Conservation (phyloP, 495 filamentous ascomycete species). For the Podospora fimiseda region DNA sequence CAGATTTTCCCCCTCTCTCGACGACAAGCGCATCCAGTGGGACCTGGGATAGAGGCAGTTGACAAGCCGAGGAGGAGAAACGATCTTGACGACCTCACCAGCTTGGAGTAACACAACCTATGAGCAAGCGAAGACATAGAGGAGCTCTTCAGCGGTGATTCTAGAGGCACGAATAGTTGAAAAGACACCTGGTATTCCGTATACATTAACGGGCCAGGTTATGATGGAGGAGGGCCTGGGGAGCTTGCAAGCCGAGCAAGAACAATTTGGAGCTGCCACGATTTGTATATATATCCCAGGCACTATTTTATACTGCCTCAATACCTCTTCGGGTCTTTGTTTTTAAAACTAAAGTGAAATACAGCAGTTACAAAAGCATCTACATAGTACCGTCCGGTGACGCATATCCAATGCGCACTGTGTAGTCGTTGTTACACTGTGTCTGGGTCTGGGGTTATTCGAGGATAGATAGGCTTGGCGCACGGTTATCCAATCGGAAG, state of each 20-base stretch:
- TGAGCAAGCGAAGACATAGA: neutral
- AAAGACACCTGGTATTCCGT: no score
- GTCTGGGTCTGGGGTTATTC: neutral
- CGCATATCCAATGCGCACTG: neutral
- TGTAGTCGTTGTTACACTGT: neutral
- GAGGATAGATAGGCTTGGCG: neutral
- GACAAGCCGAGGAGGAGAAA: conserved; percentile 32
- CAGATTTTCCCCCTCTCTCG: conserved; percentile 46
- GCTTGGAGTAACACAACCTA: conserved; percentile 37
- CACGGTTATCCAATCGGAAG: neutral
- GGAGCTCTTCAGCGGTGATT: no score
- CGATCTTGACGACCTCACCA: conserved; percentile 40
- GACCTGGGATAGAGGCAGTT: conserved; percentile 47
- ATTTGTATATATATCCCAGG: neutral
- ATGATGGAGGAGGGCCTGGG: no score
- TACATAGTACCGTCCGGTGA: no score
- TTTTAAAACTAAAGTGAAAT: no score
- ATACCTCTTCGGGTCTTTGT: no score
- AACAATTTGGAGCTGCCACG: neutral
- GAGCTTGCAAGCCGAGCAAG: neutral
- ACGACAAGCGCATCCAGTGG: conserved; percentile 40
- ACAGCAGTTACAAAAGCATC: no score
- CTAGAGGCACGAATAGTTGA: no score
- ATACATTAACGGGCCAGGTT: no score
- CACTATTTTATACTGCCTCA: neutral